Evolutionary conservation across 331 rosid genomes (phyloP).

Genomic region (Saraca asoca): DNA sequence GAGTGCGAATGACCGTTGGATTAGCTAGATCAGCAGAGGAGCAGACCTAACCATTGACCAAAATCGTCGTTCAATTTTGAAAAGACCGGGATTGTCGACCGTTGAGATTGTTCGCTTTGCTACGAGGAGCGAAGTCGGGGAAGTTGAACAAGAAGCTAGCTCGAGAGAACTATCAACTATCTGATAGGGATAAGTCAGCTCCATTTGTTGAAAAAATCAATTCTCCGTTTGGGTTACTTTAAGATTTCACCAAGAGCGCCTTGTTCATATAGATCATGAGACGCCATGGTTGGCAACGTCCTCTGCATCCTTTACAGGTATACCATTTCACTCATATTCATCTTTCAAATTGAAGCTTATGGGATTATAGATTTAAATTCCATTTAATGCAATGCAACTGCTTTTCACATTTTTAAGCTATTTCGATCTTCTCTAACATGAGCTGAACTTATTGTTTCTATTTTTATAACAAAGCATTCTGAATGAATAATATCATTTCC

Average conservation of each 20-base stretch:
- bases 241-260: neutral
- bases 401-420: no score
- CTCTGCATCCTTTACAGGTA: slow-evolving; percentile 92
- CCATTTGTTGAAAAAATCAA: no score
- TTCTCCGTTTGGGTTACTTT: neutral
- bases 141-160: neutral
- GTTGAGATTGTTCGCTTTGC: slow-evolving; percentile 26
- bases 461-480: no score
- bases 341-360: neutral
- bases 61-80: slow-evolving; percentile 43
- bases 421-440: no score
- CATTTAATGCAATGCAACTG: no score
- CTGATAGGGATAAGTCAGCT: no score
- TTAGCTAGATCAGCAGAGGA: slow-evolving; percentile 24
- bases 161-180: no score
- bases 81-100: slow-evolving; percentile 35
- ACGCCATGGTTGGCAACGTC: slow-evolving; percentile 97
- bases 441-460: no score
- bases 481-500: neutral
- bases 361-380: no score
- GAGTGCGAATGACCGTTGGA: slow-evolving; percentile 34
- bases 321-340: neutral
- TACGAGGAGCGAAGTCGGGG: neutral
- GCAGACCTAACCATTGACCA: slow-evolving; percentile 12
- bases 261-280: slow-evolving; percentile 47